phyloP scores from a whole-genome alignment of 1,284 basidiomycete species.

The Cryptococcus sp. region DNA sequence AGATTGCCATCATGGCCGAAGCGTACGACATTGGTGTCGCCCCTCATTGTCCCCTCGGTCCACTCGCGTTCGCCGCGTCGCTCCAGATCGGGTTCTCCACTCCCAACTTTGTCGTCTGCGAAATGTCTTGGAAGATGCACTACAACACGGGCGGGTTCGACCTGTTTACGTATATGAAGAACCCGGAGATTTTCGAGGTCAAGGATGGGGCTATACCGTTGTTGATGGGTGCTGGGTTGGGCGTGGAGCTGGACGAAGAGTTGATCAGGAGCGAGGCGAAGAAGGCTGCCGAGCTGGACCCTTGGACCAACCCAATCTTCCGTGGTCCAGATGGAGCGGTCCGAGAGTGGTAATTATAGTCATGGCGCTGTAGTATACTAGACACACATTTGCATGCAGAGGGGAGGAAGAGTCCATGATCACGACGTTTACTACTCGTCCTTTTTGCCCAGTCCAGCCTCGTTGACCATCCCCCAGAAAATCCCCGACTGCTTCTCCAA shows the following conservation, averaged over 20 bases:
- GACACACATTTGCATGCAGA: too few relatives aligned
- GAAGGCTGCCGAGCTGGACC: constrained; percentile 43
- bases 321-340: constrained; percentile 55
- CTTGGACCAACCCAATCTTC: constrained; percentile 59
- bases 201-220: constrained; percentile 58
- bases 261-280: constrained; percentile 55
- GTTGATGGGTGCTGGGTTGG: constrained; percentile 59
- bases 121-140: constrained; percentile 56
- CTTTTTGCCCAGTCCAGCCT: constrained; percentile 17
- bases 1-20: constrained; percentile 65
- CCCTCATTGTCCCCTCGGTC: constrained; percentile 50
- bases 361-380: not conserved
- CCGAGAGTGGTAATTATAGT: constrained; percentile 52
- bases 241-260: constrained; percentile 62
- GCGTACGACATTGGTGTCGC: constrained; percentile 49
- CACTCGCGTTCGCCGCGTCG: constrained; percentile 64
- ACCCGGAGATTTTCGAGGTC: constrained; percentile 57
- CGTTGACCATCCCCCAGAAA: constrained; percentile 18
- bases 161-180: constrained; percentile 58
- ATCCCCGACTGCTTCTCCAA: constrained; percentile 45
- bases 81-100: constrained; percentile 46
- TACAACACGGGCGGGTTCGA: constrained; percentile 64
- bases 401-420: too few relatives aligned
- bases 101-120: constrained; percentile 48
- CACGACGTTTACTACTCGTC: too few relatives aligned